Percentiles rank a stretch among this genome's conserved stretches.
phyloP scores from a whole-genome alignment of 805 yeast genomes.

The Barnettozyma wickerhamii region DNA sequence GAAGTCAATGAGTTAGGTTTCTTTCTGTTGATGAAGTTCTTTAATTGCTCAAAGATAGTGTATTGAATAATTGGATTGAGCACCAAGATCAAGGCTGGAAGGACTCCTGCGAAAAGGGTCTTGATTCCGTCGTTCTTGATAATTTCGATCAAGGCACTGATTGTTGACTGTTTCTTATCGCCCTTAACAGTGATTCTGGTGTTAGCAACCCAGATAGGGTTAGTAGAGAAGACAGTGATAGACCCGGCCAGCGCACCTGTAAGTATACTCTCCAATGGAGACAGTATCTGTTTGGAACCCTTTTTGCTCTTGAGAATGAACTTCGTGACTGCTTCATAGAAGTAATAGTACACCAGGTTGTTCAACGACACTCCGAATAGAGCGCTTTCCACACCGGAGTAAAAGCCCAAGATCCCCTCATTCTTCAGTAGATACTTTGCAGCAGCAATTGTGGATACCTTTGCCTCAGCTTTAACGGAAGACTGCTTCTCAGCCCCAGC shows the following conservation, averaged over 20 bases:
- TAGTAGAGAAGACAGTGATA: constrained; percentile 73
- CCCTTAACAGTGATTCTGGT: constrained; percentile 73
- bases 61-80: constrained; percentile 88
- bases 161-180: constrained; percentile 35
- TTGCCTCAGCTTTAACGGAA: constrained; percentile 11
- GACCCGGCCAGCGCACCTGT: constrained; percentile 78
- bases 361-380: constrained; percentile 80
- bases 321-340: constrained; percentile 69
- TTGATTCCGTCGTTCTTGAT: constrained; percentile 64
- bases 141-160: constrained; percentile 57
- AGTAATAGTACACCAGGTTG: constrained; percentile 86
- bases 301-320: constrained; percentile 31
- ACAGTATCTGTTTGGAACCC: constrained; percentile 15
- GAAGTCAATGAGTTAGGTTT: constrained; percentile 53
- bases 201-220: constrained; percentile 94
- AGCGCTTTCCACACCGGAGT: constrained; percentile 86
- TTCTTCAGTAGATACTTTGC: constrained; percentile 44
- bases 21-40: constrained; percentile 54
- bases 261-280: constrained; percentile 23
- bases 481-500: too few relatives aligned
- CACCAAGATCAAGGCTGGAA: constrained; percentile 84
- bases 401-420: constrained; percentile 66
- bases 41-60: constrained; percentile 84
- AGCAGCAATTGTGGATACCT: constrained; percentile 30
- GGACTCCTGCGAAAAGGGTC: constrained; percentile 77